Evolutionary conservation across 345 rosid species (phyloP).

Genomic region (Abelmoschus esculentus): DNA sequence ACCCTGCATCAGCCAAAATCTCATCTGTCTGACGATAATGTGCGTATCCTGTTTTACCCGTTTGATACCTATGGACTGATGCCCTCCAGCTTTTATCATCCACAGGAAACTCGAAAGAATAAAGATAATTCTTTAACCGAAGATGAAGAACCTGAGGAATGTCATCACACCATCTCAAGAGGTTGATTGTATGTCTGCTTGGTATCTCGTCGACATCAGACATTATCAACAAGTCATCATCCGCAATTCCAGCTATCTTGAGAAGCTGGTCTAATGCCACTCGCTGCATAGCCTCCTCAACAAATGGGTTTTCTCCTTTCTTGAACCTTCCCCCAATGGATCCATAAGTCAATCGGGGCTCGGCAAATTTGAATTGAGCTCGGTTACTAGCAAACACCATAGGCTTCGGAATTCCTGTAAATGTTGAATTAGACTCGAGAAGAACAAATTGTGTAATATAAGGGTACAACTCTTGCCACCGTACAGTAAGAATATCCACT

Average conservation of each 20-base stretch:
- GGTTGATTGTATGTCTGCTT: background rate
- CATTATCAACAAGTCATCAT: background rate
- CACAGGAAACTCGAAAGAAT: background rate
- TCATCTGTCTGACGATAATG: slow-evolving; percentile 63
- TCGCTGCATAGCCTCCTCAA: background rate
- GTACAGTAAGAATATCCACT: background rate
- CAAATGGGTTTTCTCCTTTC: background rate
- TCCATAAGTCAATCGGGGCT: background rate
- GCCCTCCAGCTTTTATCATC: slow-evolving; percentile 43
- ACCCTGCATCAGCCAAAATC: slow-evolving; percentile 64
- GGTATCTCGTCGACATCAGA: background rate
- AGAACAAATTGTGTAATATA: background rate
- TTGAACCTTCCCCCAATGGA: background rate
- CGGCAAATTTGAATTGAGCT: background rate
- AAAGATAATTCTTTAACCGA: background rate
- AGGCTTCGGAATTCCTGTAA: background rate
- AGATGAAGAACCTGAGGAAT: background rate
- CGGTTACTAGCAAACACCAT: background rate
- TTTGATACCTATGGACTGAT: slow-evolving; percentile 45
- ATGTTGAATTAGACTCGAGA: background rate
- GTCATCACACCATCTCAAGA: background rate
- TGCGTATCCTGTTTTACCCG: slow-evolving; percentile 54
- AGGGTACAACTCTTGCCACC: background rate
- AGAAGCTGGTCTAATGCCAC: background rate
- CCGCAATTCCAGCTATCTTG: background rate